These are phyloP conservation scores for Termitomyces bulborhizus DNA, from an alignment of 768 basidiomycete genomes.

Conservation along the genomic window DNA sequence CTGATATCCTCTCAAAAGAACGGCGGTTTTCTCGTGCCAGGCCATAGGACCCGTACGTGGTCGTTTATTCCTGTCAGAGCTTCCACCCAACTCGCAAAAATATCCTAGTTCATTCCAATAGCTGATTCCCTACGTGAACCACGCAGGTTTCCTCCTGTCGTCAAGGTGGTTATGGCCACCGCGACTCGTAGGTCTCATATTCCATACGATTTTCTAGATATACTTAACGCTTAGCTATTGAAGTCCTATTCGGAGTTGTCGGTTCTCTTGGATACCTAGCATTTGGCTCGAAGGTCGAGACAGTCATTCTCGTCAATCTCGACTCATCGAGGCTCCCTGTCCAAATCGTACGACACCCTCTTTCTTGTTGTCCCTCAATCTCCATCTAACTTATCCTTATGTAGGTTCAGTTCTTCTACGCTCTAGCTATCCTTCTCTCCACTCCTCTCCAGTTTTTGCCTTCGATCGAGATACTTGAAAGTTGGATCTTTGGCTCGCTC, in stretches of 20 bases:
- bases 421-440: constrained; percentile 91
- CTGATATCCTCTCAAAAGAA: constrained; percentile 37
- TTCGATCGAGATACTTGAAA: constrained; percentile 94
- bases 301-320: constrained; percentile 93
- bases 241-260: constrained; percentile 81
- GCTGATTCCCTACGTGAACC: constrained; percentile 96
- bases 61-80: not conserved
- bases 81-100: not conserved
- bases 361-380: constrained; percentile 7
- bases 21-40: constrained; percentile 97
- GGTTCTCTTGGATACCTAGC: constrained; percentile 84
- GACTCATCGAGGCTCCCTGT: constrained; percentile 80
- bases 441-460: constrained; percentile 97
- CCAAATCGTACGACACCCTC: constrained; percentile 57
- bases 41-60: constrained; percentile 84
- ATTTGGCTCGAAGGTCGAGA: constrained; percentile 82
- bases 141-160: constrained; percentile 79
- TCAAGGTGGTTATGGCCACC: constrained; percentile 87
- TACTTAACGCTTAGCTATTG: not conserved
- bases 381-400: not conserved
- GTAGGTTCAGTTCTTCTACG: constrained; percentile 80
- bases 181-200: constrained; percentile 47
- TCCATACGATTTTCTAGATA: not conserved
- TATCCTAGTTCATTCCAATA: constrained; percentile 77
- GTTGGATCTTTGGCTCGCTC: constrained; percentile 75